These are phyloP conservation scores for Juncus effusus DNA, from an alignment of 176 grass and related monocot genomes.

Conservation along the genomic window DNA sequence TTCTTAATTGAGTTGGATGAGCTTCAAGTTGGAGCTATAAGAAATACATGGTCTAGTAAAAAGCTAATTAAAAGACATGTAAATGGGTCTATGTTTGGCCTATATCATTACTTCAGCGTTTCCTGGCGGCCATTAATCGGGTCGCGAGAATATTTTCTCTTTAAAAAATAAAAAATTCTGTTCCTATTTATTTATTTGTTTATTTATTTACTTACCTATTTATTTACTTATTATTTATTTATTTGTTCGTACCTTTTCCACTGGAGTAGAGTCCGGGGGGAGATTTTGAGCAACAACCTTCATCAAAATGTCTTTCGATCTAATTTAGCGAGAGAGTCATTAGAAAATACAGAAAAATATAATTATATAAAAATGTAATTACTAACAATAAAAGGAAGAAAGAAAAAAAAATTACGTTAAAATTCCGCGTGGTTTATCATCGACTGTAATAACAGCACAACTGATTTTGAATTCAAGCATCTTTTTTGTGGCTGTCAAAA, in stretches of 20 bases:
- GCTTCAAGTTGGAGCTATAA: too few species aligned
- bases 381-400: too few species aligned
- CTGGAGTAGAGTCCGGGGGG: constrained; percentile 73
- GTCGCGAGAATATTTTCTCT: background rate
- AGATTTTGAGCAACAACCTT: constrained; percentile 74
- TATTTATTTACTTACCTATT: too few species aligned
- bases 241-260: constrained; percentile 61
- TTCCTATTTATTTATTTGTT: background rate
- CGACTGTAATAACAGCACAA: constrained; percentile 70
- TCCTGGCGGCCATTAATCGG: too few species aligned
- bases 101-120: too few species aligned
- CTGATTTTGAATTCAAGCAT: constrained; percentile 89
- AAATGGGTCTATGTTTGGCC: too few species aligned
- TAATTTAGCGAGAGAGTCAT: constrained; percentile 30
- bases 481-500: constrained; percentile 84
- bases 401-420: constrained; percentile 52
- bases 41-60: too few species aligned
- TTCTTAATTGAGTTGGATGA: too few species aligned
- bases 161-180: background rate
- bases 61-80: too few species aligned
- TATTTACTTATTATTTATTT: too few species aligned
- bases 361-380: too few species aligned
- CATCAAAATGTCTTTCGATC: constrained; percentile 95
- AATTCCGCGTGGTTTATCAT: constrained; percentile 90
- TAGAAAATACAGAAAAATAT: background rate